Evolutionary conservation across 768 basidiomycete species (phyloP), one percentile per base, ranked within the genome.

Genomic region (Lentinula detonsa): DNA sequence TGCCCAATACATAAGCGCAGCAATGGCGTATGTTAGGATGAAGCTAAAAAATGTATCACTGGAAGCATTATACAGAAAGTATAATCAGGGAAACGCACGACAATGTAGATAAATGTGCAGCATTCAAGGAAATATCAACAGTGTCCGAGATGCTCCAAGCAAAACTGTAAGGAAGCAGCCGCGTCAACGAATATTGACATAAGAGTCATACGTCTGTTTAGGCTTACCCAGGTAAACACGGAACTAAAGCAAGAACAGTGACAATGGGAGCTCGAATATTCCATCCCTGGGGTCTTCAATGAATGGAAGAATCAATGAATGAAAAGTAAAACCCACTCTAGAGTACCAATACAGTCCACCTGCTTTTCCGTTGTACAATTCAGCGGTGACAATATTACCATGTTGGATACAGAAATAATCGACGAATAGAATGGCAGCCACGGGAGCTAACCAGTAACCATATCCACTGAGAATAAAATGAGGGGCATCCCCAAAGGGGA

Each of bases 371-470:
- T 43, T 59, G 51, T 62, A 62, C 5, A 62, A 50, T 31, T 62
- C 62, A 28, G 31, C 39, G 8, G 50, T 37, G 16, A 53, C 34
- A 35, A 62, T 52, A 50, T 62, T 62, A 13, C 62, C 62, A 23
- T 39, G 49, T 37, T 62, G 62, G 21, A 62, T 35, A 45, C 53
- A 59, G 45, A 59, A 62, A 23, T 62, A 62, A 21, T 62, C 62
- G n/a, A 62, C 57, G n/a, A 48, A 45, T 49, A 59, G n/a, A 16
- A 62, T 62, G 13, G 62, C 62, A 15, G 62, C 62, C 13, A 57
- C 51, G n/a, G 62, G 62, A 15, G 62, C 62, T 21, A 62, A 51
- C 62, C 62, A 62, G 45, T 62, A 62, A 7, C 62, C 62, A 46
- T 62, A 62, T 34, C 62, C 62, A 39, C 62, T 61, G 21, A 5